Percentiles rank a stretch among this genome's conserved stretches.
Evolutionary conservation across 2,329 filamentous ascomycete species (phyloP).

Genomic region (Neopestalotiopsis sp.): DNA sequence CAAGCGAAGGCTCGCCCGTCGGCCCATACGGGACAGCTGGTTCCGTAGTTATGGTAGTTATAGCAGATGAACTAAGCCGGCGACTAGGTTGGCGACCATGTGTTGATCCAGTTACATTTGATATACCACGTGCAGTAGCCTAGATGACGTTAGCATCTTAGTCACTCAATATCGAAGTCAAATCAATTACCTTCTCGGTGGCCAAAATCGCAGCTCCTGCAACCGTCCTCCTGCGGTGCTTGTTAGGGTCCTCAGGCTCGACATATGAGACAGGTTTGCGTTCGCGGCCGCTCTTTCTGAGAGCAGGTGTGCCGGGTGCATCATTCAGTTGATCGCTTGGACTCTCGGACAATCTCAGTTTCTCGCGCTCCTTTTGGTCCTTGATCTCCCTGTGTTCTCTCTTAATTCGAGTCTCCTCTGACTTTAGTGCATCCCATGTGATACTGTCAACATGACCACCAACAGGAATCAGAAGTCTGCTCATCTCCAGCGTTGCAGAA

Average conservation of each 20-base stretch:
- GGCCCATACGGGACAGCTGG: neutral
- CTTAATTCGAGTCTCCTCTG: constrained; percentile 66
- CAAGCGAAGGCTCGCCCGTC: constrained; percentile 1
- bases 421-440: constrained; percentile 77
- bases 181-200: constrained; percentile 44
- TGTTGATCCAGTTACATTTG: constrained; percentile 32
- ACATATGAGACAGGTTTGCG: constrained; percentile 66
- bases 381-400: constrained; percentile 57
- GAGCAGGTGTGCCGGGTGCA: constrained; percentile 27
- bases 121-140: constrained; percentile 40
- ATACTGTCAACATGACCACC: constrained; percentile 78
- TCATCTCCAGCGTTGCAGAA: constrained; percentile 81
- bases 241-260: constrained; percentile 52
- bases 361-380: neutral
- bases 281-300: constrained; percentile 72
- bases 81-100: constrained; percentile 43
- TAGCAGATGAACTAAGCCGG: constrained; percentile 53
- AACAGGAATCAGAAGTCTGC: constrained; percentile 79
- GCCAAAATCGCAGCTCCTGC: constrained; percentile 54
- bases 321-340: neutral
- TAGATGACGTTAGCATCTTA: constrained; percentile 26
- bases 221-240: constrained; percentile 66
- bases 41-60: constrained; percentile 35
- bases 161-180: constrained; percentile 14
- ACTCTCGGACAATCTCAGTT: neutral